A percentile compares a stretch with the other conserved stretches of the same genome.
phyloP scores from a whole-genome alignment of 140 eudicot species.

The Erigeron philadelphicus region DNA sequence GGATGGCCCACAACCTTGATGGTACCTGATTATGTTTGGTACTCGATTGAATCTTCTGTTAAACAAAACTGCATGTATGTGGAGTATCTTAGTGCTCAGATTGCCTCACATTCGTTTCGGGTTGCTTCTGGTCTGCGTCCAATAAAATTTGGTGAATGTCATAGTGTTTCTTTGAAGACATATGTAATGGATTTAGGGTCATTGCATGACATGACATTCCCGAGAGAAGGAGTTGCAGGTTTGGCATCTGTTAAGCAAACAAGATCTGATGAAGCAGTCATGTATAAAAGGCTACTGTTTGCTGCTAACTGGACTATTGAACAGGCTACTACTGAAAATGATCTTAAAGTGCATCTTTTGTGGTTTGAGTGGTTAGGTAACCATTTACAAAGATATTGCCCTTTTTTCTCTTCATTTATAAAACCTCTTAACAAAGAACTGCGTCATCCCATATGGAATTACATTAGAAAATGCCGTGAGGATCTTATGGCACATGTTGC shows the following conservation, averaged over 20 bases:
- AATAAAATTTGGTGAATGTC: constrained; percentile 22
- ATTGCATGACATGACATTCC: constrained; percentile 43
- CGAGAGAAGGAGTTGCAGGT: constrained; percentile 31
- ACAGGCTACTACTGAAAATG: constrained; percentile 65
- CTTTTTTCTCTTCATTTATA: constrained; percentile 40
- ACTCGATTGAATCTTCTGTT: constrained; percentile 65
- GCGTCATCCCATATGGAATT: constrained; percentile 69
- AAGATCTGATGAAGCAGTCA: constrained; percentile 27
- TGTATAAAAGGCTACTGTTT: constrained; percentile 40
- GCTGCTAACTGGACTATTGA: constrained; percentile 91
- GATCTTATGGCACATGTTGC: constrained; percentile 29
- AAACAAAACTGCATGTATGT: constrained; percentile 67
- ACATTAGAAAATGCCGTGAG: constrained; percentile 31
- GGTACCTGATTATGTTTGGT: constrained; percentile 55
- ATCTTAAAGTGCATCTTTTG: constrained; percentile 47
- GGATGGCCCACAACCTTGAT: constrained; percentile 82
- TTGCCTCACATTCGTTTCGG: constrained; percentile 37
- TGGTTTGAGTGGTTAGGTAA: constrained; percentile 71
- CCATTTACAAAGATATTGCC: constrained; percentile 40
- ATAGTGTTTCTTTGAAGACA: constrained; percentile 27
- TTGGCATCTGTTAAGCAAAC: constrained; percentile 19
- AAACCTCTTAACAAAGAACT: constrained; percentile 45
- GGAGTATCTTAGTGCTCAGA: constrained; percentile 62
- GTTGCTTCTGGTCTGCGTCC: constrained; percentile 23
- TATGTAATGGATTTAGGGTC: constrained; percentile 42